phyloP scores from a whole-genome alignment of 352 stramenopile genomes.

The Aphanomyces euteiches region DNA sequence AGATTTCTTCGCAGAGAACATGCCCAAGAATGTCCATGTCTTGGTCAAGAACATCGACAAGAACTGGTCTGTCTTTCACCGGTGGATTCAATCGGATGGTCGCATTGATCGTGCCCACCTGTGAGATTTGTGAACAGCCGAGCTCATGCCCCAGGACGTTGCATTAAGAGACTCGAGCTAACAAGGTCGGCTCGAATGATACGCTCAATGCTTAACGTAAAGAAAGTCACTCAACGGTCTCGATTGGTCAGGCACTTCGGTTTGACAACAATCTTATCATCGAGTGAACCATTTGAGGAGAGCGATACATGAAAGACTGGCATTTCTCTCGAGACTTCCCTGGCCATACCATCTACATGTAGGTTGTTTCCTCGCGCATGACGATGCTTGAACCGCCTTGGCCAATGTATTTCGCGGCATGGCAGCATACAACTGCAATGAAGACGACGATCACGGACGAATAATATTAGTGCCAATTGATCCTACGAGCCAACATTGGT shows the following conservation, averaged over 20 bases:
- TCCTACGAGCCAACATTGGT: constrained; percentile 74
- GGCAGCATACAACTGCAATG: constrained; percentile 64
- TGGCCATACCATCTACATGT: constrained; percentile 52
- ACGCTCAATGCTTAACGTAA: constrained; percentile 59
- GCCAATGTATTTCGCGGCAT: constrained; percentile 75
- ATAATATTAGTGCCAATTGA: constrained; percentile 54
- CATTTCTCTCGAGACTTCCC: constrained; percentile 69
- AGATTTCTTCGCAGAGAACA: constrained; percentile 68
- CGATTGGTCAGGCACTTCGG: constrained; percentile 45
- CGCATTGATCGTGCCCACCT: constrained; percentile 40
- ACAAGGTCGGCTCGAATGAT: constrained; percentile 45
- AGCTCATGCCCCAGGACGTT: constrained; percentile 42
- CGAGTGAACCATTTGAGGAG: constrained; percentile 44
- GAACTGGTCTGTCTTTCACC: constrained; percentile 34
- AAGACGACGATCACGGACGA: constrained; percentile 68
- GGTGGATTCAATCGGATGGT: constrained; percentile 27
- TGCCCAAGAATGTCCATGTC: constrained; percentile 62
- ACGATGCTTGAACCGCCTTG: constrained; percentile 41
- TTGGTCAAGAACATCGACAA: constrained; percentile 55
- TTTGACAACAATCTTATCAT: constrained; percentile 69
- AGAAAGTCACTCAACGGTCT: constrained; percentile 31
- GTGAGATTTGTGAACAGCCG: too few relatives aligned
- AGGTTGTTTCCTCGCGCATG: constrained; percentile 36
- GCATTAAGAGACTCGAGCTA: constrained; percentile 51
- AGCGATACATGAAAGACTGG: constrained; percentile 83